These are phyloP conservation scores for Paramyrothecium roridum DNA, from an alignment of 2,329 filamentous ascomycete species.

Conservation along the genomic window DNA sequence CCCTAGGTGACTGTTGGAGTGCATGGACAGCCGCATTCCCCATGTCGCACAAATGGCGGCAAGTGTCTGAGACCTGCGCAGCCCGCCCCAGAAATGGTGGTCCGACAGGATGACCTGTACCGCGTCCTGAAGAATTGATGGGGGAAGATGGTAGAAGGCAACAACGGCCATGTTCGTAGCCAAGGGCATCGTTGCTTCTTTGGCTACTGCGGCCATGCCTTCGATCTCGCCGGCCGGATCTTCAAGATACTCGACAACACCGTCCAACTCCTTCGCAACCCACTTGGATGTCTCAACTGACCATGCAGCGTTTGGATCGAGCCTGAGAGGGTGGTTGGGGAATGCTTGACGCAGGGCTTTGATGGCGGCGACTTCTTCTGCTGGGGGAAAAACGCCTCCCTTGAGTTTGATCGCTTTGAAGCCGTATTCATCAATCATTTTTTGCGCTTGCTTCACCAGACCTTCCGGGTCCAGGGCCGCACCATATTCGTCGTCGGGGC, in stretches of 20 bases:
- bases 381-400: conserved; percentile 36
- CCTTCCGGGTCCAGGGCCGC: conserved; percentile 30
- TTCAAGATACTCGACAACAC: conserved; percentile 35
- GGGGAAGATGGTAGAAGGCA: conserved; percentile 33
- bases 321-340: conserved; percentile 28
- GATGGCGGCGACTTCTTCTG: conserved; percentile 34
- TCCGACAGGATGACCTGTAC: conserved; percentile 38
- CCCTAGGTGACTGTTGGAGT: conserved; percentile 39
- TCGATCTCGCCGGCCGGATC: conserved; percentile 36
- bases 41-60: conserved; percentile 35
- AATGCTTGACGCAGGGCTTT: conserved; percentile 33
- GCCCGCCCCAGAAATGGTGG: conserved; percentile 40
- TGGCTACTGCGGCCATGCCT: conserved; percentile 39
- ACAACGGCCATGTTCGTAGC: conserved; percentile 42
- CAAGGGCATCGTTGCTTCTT: conserved; percentile 34
- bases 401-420: conserved; percentile 42
- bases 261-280: conserved; percentile 32
- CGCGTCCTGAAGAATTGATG: conserved; percentile 32
- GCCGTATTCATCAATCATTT: conserved; percentile 37
- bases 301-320: conserved; percentile 36
- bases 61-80: conserved; percentile 35
- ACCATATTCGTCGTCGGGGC: conserved; percentile 35
- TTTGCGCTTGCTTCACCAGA: conserved; percentile 29
- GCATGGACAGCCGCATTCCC: conserved; percentile 38
- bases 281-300: conserved; percentile 34